Percentiles rank a stretch among this genome's conserved stretches.
These are phyloP conservation scores for Dendrobium chrysotoxum DNA, from an alignment of 106 monocot genomes.

Conservation along the genomic window DNA sequence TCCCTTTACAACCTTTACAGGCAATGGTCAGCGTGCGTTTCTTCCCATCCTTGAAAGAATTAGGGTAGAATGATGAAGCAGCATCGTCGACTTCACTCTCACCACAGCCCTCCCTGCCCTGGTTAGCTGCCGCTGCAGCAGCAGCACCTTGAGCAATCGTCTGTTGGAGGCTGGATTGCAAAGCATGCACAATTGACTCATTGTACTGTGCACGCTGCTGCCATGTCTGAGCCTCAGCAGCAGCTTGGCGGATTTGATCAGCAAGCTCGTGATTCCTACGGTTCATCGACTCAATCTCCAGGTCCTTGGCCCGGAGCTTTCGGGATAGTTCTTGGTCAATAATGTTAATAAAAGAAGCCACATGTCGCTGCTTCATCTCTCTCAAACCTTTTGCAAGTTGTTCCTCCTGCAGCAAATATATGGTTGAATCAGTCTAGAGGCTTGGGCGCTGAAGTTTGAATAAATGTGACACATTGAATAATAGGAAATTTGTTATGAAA, in stretches of 20 bases:
- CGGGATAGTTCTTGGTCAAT: constrained; percentile 25
- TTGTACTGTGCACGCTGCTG: constrained; percentile 48
- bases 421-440: background rate
- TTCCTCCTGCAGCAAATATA: constrained; percentile 30
- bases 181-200: constrained; percentile 45
- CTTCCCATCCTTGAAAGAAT: background rate
- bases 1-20: constrained; percentile 37
- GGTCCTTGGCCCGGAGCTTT: constrained; percentile 46
- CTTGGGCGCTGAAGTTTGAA: background rate
- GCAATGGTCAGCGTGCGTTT: background rate
- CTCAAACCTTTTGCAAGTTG: constrained; percentile 45
- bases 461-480: too few relatives aligned
- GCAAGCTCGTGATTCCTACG: constrained; percentile 46
- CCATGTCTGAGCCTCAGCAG: constrained; percentile 57
- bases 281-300: constrained; percentile 49
- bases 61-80: constrained; percentile 23
- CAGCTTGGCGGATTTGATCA: constrained; percentile 40
- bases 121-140: constrained; percentile 15
- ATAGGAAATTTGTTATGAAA: too few relatives aligned
- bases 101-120: constrained; percentile 35
- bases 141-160: constrained; percentile 32
- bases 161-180: constrained; percentile 48
- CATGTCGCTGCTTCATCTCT: constrained; percentile 52
- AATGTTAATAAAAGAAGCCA: constrained; percentile 21
- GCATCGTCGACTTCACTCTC: constrained; percentile 50